A percentile compares a stretch with the other conserved stretches of the same genome.
Conservation (phyloP, 192 early-diverging fungal species). For the Umbelopsis sp. region DNA sequence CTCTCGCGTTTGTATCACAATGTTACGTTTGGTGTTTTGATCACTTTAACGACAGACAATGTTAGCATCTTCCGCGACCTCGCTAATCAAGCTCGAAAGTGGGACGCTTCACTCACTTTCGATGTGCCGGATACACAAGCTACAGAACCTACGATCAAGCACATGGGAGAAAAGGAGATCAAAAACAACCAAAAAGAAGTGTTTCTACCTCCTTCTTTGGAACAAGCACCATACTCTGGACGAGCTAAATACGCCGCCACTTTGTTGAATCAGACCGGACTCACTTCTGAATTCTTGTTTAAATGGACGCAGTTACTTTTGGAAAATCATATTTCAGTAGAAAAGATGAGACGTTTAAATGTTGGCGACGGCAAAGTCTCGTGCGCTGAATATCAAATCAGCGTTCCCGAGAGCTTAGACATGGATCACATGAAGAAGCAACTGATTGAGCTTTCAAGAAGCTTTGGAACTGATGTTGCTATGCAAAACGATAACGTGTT, state of each 20-base stretch:
- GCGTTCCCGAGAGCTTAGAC: slow-evolving; percentile 68
- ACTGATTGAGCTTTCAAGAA: slow-evolving; percentile 71
- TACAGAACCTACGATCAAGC: slow-evolving; percentile 51
- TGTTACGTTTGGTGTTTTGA: slow-evolving; percentile 92
- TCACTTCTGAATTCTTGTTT: slow-evolving; percentile 75
- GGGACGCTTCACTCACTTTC: slow-evolving; percentile 86
- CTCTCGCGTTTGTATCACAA: slow-evolving; percentile 89
- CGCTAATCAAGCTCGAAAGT: slow-evolving; percentile 73
- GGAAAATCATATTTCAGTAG: slow-evolving; percentile 78
- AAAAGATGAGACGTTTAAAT: slow-evolving; percentile 85
- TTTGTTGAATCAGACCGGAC: slow-evolving; percentile 80
- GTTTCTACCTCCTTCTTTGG: slow-evolving; percentile 54
- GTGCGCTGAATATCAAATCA: slow-evolving; percentile 85
- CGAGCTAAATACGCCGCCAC: slow-evolving; percentile 88
- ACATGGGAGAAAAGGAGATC: slow-evolving; percentile 38
- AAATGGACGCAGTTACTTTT: slow-evolving; percentile 82
- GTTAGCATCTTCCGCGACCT: slow-evolving; percentile 81
- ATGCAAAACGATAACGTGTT: slow-evolving; percentile 89
- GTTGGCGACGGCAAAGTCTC: slow-evolving; percentile 59
- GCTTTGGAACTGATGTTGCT: slow-evolving; percentile 81
- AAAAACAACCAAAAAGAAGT: slow-evolving; percentile 21
- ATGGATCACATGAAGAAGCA: slow-evolving; percentile 70
- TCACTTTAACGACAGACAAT: slow-evolving; percentile 71
- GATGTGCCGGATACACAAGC: slow-evolving; percentile 72
- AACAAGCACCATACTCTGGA: slow-evolving; percentile 87